Base-by-base conservation (phyloP, 768 basidiomycete genomes). In the Lentinula sp. region DNA sequence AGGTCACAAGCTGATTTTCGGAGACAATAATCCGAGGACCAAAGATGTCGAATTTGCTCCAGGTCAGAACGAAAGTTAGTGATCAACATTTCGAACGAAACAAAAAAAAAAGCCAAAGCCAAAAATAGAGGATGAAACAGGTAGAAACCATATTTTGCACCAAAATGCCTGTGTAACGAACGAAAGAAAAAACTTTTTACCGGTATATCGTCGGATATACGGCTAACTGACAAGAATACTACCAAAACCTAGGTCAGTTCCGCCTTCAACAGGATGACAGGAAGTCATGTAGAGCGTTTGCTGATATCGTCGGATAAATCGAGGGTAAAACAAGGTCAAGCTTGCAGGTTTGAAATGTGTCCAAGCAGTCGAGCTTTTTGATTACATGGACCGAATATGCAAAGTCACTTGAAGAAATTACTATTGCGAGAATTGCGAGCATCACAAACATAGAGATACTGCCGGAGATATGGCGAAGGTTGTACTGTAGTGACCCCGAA, bases 201-300 rank as follows among this genome's bases (percentile, higher is more conserved):
- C 50, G 50, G 50, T 51, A 34, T 35, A 51, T 51, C 50, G 50
- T 51, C 50, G 50, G 50, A 51, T 34, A 51, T 51, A 32, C 50
- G 9, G 3, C 50, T 28, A 35, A 51, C 5, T 51, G 31, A 51
- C 50, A 7, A 35, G 16, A 21, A 51, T 8, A 34, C 15, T 35
- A 34, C 50, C 31, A 10, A 34, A 51, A 51, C 1, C 11, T 21
- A 51, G 31, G 15, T n/a, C 31, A 51, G 10, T 34, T 51, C 50
- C 50, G n/a, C 8, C 15, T 48, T 21, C 32, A 15, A 11, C n/a
- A 39, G 18, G 9, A 39, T 39, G 37, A 39, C 37, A 39, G 37
- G 37, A 39, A 39, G 11, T 37, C 34, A 39, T 4, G 34, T 37
- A 56, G n/a, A 18, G 11, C 13, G 40, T 15, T 39, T 11, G 9